Conservation (phyloP, 352 stramenopile genomes). For the Phytophthora rubi region DNA sequence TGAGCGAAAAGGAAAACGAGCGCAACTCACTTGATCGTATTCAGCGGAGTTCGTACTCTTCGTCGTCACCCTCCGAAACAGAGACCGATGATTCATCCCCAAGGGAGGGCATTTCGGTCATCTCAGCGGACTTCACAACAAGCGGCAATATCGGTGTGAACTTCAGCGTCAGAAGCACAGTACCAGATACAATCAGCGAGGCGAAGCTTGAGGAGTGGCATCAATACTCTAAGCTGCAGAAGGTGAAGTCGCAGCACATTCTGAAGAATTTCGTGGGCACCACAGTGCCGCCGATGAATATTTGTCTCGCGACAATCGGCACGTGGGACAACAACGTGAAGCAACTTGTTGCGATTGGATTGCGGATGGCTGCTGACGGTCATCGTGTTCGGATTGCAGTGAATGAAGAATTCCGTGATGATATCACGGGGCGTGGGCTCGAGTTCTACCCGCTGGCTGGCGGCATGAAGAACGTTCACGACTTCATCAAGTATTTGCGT, state of each 20-base stretch:
- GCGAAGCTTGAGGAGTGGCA: conserved; percentile 32
- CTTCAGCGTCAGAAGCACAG: conserved; percentile 30
- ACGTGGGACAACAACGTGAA: conserved; percentile 64
- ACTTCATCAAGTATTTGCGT: conserved; percentile 46
- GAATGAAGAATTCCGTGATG: conserved; percentile 64
- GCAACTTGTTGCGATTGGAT: conserved; percentile 64
- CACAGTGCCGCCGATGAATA: conserved; percentile 46
- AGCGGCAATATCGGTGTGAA: conserved; percentile 38
- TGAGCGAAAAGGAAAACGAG: conserved; percentile 27
- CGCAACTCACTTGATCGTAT: conserved; percentile 24
- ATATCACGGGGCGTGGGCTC: conserved; percentile 52
- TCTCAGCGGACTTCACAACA: conserved; percentile 32
- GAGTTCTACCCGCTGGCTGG: conserved; percentile 60
- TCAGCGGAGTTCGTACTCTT: conserved; percentile 23
- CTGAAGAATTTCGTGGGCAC: conserved; percentile 25
- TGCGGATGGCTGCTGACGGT: conserved; percentile 61
- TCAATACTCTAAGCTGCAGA: conserved; percentile 34
- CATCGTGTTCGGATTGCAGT: conserved; percentile 87
- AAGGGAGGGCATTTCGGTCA: conserved; percentile 20
- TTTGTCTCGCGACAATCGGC: conserved; percentile 52
- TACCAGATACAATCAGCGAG: conserved; percentile 26
- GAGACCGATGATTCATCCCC: conserved; percentile 30
- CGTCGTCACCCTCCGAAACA: conserved; percentile 9
- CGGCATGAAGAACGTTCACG: conserved; percentile 33
- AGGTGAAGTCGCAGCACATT: conserved; percentile 30